These are phyloP conservation scores for Vaccinium corymbosum DNA, from an alignment of 148 eudicot species.

Conservation along the genomic window DNA sequence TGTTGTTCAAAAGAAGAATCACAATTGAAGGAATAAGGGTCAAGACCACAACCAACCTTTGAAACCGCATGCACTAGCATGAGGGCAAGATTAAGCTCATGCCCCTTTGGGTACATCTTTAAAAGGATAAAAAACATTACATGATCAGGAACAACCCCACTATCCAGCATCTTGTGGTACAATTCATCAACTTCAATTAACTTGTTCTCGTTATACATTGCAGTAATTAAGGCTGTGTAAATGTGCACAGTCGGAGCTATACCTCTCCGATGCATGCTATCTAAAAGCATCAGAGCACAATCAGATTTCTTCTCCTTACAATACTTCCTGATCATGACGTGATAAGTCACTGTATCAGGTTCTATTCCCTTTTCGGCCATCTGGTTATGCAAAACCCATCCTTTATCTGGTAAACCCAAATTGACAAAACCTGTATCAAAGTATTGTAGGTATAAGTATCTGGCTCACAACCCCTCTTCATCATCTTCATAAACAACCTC, in stretches of 20 bases:
- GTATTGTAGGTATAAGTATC: constrained; percentile 41
- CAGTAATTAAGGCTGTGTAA: constrained; percentile 32
- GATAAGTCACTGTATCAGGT: constrained; percentile 36
- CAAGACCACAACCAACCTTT: constrained; percentile 32
- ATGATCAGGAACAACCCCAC: constrained; percentile 40
- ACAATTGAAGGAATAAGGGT: constrained; percentile 12
- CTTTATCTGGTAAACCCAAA: constrained; percentile 34
- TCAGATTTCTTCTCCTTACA: constrained; percentile 34
- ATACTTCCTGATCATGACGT: constrained; percentile 29
- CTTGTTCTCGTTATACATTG: constrained; percentile 29
- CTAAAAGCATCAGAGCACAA: constrained; percentile 29
- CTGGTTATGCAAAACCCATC: constrained; percentile 28
- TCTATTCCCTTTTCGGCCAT: constrained; percentile 33
- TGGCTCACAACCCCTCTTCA: constrained; percentile 35
- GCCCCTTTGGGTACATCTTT: constrained; percentile 29
- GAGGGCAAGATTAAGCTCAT: constrained; percentile 30
- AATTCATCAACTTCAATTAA: constrained; percentile 24
- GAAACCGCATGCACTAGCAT: constrained; percentile 37
- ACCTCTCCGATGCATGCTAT: constrained; percentile 22
- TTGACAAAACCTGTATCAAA: constrained; percentile 38
- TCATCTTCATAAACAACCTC: constrained; percentile 39
- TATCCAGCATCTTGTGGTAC: constrained; percentile 31
- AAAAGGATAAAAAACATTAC: constrained; percentile 35
- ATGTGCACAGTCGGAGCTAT: constrained; percentile 34
- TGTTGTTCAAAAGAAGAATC: constrained; percentile 16